Evolutionary conservation across 2,329 filamentous ascomycete genomes (phyloP).

Genomic region (Cercospora sp.): DNA sequence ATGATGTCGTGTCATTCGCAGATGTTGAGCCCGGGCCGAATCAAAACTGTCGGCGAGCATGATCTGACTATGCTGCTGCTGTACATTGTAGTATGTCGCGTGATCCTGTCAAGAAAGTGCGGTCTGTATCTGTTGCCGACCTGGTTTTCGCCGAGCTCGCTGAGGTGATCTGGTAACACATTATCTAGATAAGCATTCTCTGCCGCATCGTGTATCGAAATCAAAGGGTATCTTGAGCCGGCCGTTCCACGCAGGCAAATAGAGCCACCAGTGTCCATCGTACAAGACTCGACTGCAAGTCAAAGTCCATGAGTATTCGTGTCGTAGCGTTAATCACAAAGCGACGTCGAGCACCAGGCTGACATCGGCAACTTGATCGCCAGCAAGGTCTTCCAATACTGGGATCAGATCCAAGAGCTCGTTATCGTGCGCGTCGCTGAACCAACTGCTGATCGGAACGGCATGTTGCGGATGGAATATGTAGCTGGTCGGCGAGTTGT

Average conservation of each 20-base stretch:
- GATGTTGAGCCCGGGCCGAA: constrained; percentile 8
- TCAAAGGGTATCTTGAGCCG: constrained; percentile 28
- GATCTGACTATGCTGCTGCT: constrained; percentile 18
- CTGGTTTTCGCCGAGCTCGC: constrained; percentile 10
- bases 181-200: constrained; percentile 18
- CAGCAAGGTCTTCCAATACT: constrained; percentile 93
- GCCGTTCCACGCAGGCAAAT: constrained; percentile 19
- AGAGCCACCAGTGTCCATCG: constrained; percentile 10
- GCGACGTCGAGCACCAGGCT: constrained; percentile 94
- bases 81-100: constrained; percentile 20
- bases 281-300: constrained; percentile 11
- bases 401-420: constrained; percentile 96
- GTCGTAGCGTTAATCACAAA: constrained; percentile 46
- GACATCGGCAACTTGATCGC: constrained; percentile 86
- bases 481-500: constrained; percentile 98
- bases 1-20: constrained; percentile 8
- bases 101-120: constrained; percentile 16
- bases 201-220: constrained; percentile 24
- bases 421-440: constrained; percentile 98
- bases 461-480: constrained; percentile 99
- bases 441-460: constrained; percentile 99
- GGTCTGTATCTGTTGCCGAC: constrained; percentile 19
- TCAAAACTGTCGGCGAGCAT: constrained; percentile 4
- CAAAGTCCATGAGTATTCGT: constrained; percentile 4
- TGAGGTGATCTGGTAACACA: constrained; percentile 19